phyloP scores from a whole-genome alignment of 768 basidiomycete species.

The Trametes maxima region DNA sequence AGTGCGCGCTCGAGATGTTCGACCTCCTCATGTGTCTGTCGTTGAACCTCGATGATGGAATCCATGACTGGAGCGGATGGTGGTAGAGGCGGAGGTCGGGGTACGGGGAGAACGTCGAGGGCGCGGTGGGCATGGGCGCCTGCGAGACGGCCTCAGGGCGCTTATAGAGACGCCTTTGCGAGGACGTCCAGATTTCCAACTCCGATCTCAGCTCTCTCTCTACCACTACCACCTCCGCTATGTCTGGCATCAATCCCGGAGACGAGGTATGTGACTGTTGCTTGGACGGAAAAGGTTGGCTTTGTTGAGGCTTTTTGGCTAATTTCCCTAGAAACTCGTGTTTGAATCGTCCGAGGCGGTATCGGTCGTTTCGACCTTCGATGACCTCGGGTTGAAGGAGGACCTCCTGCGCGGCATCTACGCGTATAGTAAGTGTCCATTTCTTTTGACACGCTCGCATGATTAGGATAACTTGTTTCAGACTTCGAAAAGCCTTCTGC shows the following conservation, averaged over 20 bases:
- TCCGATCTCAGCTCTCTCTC: constrained; percentile 48
- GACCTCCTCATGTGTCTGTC: constrained; percentile 94
- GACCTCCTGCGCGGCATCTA: constrained; percentile 96
- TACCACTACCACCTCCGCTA: constrained; percentile 49
- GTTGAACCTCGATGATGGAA: constrained; percentile 90
- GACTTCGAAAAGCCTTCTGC: constrained; percentile 99
- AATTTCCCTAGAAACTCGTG: constrained; percentile 70
- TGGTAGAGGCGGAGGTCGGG: neutral
- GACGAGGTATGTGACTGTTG: constrained; percentile 74
- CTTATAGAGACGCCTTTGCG: constrained; percentile 6
- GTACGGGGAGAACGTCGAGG: constrained; percentile 6
- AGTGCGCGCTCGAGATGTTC: constrained; percentile 90
- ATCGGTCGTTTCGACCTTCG: constrained; percentile 85
- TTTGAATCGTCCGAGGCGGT: constrained; percentile 95
- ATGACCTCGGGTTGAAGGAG: constrained; percentile 90
- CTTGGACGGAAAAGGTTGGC: constrained; percentile 6
- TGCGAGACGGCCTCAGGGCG: constrained; percentile 17
- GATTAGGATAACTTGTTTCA: constrained; percentile 22
- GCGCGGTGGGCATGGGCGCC: constrained; percentile 2
- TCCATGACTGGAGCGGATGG: constrained; percentile 60
- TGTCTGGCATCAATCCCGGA: constrained; percentile 82
- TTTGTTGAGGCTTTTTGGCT: constrained; percentile 1
- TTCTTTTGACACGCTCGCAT: neutral
- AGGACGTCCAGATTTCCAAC: constrained; percentile 48
- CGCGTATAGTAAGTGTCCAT: constrained; percentile 73